A percentile compares a stretch with the other conserved stretches of the same genome.
These are phyloP conservation scores for Mastigamoeba balamuthi DNA, from an alignment of 78 protist species.

Conservation along the genomic window DNA sequence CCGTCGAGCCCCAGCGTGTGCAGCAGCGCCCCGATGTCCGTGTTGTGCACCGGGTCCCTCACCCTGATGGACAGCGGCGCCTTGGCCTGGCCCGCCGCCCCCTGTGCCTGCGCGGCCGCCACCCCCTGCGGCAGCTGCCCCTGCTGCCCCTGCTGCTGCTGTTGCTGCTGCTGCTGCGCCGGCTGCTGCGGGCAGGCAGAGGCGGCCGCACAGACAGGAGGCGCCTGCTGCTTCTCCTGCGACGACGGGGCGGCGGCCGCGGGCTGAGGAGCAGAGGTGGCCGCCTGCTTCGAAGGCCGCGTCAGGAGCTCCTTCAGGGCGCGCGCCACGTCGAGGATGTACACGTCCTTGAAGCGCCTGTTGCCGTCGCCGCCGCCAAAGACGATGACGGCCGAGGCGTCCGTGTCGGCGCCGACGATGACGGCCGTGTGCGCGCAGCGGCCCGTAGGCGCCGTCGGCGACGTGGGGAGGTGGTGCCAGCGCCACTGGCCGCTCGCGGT, in stretches of 20 bases:
- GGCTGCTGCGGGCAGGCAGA: too few species aligned
- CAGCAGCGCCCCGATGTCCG: neutral
- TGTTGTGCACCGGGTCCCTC: neutral
- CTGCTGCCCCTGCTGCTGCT: too few species aligned
- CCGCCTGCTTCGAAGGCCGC: too few species aligned
- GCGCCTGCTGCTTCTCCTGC: too few species aligned
- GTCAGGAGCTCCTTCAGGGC: neutral
- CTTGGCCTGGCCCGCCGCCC: neutral
- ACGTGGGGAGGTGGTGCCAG: too few species aligned
- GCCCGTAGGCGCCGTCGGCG: neutral
- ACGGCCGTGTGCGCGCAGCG: conserved; percentile 1
- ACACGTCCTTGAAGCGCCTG: conserved; percentile 4
- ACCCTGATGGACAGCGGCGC: neutral
- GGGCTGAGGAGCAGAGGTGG: too few species aligned
- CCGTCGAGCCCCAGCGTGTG: neutral
- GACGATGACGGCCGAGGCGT: neutral
- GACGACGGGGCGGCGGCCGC: too few species aligned
- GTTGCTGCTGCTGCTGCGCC: neutral
- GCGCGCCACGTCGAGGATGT: neutral
- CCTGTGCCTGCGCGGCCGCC: neutral
- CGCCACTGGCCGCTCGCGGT: too few species aligned
- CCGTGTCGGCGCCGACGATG: too few species aligned
- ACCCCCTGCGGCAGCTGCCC: neutral
- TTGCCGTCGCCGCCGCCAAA: conserved; percentile 8
- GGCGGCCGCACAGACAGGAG: too few species aligned